Evolutionary conservation across 345 rosid genomes (phyloP).

Genomic region (Zanthoxylum bungeanum): DNA sequence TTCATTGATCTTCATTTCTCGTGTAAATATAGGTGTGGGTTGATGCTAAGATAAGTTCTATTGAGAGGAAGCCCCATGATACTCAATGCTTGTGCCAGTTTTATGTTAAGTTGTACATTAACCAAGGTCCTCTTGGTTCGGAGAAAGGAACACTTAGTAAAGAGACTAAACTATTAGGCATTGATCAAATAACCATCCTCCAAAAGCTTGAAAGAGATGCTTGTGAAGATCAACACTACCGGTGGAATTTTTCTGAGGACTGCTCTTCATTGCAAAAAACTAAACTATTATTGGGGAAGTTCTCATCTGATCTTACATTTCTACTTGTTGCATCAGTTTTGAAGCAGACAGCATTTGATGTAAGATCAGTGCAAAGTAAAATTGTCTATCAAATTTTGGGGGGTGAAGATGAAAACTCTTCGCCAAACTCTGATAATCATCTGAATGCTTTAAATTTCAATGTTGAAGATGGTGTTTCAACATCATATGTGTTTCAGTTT

Average conservation of each 20-base stretch:
- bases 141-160: conserved; percentile 52
- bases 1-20: neutral
- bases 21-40: conserved; percentile 55
- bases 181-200: conserved; percentile 57
- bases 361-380: conserved; percentile 57
- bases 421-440: conserved; percentile 19
- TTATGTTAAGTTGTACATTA: conserved; percentile 48
- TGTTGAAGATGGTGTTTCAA: conserved; percentile 40
- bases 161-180: conserved; percentile 39
- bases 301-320: conserved; percentile 65
- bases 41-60: conserved; percentile 74
- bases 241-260: conserved; percentile 72
- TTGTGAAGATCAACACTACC: conserved; percentile 41
- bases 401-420: conserved; percentile 18
- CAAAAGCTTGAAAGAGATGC: conserved; percentile 52
- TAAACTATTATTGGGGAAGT: conserved; percentile 61
- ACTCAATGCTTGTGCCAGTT: conserved; percentile 60
- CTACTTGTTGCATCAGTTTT: conserved; percentile 60
- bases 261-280: conserved; percentile 42
- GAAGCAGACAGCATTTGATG: conserved; percentile 45
- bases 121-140: conserved; percentile 54
- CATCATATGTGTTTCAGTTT: conserved; percentile 40
- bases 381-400: conserved; percentile 56
- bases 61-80: conserved; percentile 75
- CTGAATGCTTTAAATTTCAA: conserved; percentile 44